Percentiles rank a stretch among this genome's conserved stretches.
phyloP scores from a whole-genome alignment of 2,329 filamentous ascomycete genomes.

The Camptophora hylomeconis region DNA sequence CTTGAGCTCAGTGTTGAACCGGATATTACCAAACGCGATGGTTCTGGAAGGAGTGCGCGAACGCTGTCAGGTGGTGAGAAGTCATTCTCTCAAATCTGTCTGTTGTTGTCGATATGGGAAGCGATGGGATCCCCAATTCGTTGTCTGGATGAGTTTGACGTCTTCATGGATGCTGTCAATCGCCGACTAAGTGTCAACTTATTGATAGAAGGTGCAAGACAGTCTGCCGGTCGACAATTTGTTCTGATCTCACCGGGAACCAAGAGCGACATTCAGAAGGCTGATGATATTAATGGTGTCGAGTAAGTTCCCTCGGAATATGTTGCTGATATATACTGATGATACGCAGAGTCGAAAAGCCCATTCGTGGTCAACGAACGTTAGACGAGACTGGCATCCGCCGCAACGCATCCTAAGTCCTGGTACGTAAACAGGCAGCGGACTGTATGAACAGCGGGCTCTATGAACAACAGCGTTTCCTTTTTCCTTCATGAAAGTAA shows the following conservation, averaged over 20 bases:
- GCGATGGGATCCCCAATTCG: conserved; percentile 93
- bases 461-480: too few species aligned
- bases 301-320: conserved; percentile 28
- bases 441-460: too few species aligned
- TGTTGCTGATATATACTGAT: too few species aligned
- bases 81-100: conserved; percentile 91
- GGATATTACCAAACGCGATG: conserved; percentile 54
- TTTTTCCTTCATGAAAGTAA: too few species aligned
- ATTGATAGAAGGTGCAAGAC: conserved; percentile 79
- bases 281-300: conserved; percentile 31
- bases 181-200: conserved; percentile 84
- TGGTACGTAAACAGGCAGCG: too few species aligned
- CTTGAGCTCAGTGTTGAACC: conserved; percentile 68
- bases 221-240: conserved; percentile 82
- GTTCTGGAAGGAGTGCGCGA: conserved; percentile 67
- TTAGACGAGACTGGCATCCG: too few species aligned
- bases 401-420: too few species aligned
- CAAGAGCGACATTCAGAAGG: conserved; percentile 41
- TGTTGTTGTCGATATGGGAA: conserved; percentile 88
- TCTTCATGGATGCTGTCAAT: conserved; percentile 98
- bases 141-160: conserved; percentile 95
- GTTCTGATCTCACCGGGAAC: conserved; percentile 92
- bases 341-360: too few species aligned
- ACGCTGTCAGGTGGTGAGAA: conserved; percentile 94
- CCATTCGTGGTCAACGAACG: conserved; percentile 2